A percentile compares a stretch with the other conserved stretches of the same genome.
phyloP scores from a whole-genome alignment of 2,329 filamentous ascomycete genomes.

The Coniochaeta ligniaria region DNA sequence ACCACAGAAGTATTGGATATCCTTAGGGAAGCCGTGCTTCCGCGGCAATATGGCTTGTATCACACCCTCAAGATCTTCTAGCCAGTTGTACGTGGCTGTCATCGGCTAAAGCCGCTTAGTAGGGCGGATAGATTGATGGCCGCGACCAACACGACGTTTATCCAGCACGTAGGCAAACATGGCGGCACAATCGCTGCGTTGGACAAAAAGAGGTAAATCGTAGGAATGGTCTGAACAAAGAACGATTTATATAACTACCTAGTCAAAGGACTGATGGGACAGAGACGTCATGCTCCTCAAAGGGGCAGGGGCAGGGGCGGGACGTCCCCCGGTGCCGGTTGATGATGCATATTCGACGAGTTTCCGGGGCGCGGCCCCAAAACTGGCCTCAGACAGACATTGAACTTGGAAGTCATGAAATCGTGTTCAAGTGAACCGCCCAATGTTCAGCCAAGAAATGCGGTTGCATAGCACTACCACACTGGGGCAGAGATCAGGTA shows the following conservation, averaged over 20 bases:
- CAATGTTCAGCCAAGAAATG: background rate
- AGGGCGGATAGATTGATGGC: background rate
- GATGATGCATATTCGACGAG: background rate
- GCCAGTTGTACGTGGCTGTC: background rate
- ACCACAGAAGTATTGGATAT: background rate
- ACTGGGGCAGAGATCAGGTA: background rate
- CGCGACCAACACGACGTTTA: background rate
- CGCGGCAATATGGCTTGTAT: no score
- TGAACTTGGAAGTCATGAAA: background rate
- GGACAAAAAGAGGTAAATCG: background rate
- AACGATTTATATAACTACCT: background rate
- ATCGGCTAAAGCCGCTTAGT: background rate
- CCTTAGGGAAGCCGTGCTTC: background rate
- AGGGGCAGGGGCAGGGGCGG: background rate
- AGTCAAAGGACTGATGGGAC: background rate
- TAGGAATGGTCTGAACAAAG: background rate
- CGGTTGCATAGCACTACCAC: no score
- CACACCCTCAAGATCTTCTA: no score
- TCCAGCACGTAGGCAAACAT: background rate
- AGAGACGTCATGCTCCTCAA: background rate
- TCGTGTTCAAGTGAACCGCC: no score
- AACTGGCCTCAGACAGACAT: background rate
- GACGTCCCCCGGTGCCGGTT: background rate
- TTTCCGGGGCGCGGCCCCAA: background rate
- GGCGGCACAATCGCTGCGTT: background rate